Evolutionary conservation across 1,284 basidiomycete species (phyloP).

Genomic region (Ceratobasidium sp.): DNA sequence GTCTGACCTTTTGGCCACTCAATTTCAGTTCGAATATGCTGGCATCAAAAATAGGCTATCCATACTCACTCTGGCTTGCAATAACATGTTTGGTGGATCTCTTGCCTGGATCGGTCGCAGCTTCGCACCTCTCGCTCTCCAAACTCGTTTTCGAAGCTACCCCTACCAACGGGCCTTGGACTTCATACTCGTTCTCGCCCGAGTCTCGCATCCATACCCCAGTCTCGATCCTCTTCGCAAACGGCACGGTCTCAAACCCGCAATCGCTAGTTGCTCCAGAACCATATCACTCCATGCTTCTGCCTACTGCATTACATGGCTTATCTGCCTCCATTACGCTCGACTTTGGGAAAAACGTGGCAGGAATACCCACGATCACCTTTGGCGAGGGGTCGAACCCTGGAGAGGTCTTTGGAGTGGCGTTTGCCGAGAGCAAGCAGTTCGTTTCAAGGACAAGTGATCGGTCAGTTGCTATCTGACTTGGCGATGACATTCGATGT

Average conservation of each 20-base stretch:
- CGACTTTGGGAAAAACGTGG: slow-evolving; percentile 38
- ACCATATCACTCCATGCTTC: slow-evolving; percentile 19
- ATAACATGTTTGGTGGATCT: background rate
- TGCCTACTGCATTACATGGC: slow-evolving; percentile 18
- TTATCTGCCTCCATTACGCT: slow-evolving; percentile 21
- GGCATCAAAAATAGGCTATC: background rate
- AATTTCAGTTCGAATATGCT: background rate
- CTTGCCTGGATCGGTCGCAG: background rate
- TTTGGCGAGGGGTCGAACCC: slow-evolving; percentile 30
- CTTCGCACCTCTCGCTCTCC: slow-evolving; percentile 25
- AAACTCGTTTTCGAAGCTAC: slow-evolving; percentile 34
- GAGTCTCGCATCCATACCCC: slow-evolving; percentile 24
- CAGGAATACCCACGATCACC: slow-evolving; percentile 37
- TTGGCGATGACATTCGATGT: background rate
- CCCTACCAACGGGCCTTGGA: slow-evolving; percentile 33
- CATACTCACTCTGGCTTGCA: background rate
- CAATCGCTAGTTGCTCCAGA: slow-evolving; percentile 24
- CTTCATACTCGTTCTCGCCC: slow-evolving; percentile 23
- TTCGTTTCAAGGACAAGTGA: slow-evolving; percentile 39
- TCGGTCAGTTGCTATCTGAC: background rate
- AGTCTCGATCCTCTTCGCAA: slow-evolving; percentile 21
- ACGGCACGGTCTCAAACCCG: slow-evolving; percentile 23
- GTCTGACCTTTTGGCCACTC: background rate
- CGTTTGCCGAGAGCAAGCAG: slow-evolving; percentile 35
- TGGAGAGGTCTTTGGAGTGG: slow-evolving; percentile 37